A percentile compares a stretch with the other conserved stretches of the same genome.
Conservation (phyloP, 2,329 filamentous ascomycete species). For the Balansia obtecta region DNA sequence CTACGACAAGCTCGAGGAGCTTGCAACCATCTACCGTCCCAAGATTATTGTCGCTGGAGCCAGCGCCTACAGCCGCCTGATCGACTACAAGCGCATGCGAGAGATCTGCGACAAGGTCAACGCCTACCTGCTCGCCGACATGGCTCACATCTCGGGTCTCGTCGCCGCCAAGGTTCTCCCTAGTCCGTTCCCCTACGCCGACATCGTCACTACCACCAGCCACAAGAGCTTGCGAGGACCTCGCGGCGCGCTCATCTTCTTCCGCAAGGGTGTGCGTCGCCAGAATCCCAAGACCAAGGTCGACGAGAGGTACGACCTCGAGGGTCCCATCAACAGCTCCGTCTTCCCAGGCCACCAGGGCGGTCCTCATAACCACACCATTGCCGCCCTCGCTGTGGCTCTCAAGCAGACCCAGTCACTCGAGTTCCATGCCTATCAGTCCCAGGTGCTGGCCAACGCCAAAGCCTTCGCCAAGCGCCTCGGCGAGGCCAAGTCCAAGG, state of each 20-base stretch:
- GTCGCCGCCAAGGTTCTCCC: constrained; percentile 86
- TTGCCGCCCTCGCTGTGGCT: constrained; percentile 86
- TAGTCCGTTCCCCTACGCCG: constrained; percentile 76
- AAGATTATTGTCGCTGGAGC: constrained; percentile 94
- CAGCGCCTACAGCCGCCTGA: constrained; percentile 88
- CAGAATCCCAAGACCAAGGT: constrained; percentile 76
- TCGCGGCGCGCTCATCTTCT: constrained; percentile 97
- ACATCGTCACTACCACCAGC: constrained; percentile 94
- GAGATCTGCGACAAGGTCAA: constrained; percentile 83
- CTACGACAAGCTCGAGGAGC: constrained; percentile 81
- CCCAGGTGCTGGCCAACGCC: constrained; percentile 80
- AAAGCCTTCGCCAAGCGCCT: constrained; percentile 68
- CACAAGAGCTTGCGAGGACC: constrained; percentile 96
- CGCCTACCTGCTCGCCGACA: constrained; percentile 87
- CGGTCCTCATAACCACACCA: constrained; percentile 97
- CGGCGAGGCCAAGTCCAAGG: constrained; percentile 57
- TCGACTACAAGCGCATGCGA: constrained; percentile 89
- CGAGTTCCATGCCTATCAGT: constrained; percentile 88
- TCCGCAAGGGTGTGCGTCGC: constrained; percentile 78
- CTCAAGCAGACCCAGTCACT: constrained; percentile 83
- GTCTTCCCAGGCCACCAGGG: constrained; percentile 98
- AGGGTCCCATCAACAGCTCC: constrained; percentile 85
- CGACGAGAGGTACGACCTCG: constrained; percentile 79
- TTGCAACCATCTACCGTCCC: constrained; percentile 79
- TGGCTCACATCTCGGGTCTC: constrained; percentile 93